These are phyloP conservation scores for Phlyctochytrium arcticum DNA, from an alignment of 192 early-diverging fungal genomes.

Conservation along the genomic window DNA sequence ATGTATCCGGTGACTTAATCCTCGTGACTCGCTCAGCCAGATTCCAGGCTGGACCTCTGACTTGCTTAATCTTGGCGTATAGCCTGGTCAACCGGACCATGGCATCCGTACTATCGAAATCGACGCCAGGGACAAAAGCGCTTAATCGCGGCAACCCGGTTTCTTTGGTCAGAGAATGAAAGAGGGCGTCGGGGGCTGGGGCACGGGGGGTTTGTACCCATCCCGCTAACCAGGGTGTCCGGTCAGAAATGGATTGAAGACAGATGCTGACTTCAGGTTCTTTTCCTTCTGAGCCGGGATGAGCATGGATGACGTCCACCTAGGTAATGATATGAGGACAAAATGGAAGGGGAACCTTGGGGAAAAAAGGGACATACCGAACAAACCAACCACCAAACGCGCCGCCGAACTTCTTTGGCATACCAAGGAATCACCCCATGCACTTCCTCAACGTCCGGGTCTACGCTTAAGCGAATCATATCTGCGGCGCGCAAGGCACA, in stretches of 20 bases:
- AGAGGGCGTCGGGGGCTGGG: slow-evolving; percentile 21
- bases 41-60: slow-evolving; percentile 15
- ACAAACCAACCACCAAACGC: slow-evolving; percentile 20
- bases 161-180: slow-evolving; percentile 1
- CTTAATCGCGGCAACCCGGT: slow-evolving; percentile 7
- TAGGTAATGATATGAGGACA: neutral
- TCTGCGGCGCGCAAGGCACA: neutral
- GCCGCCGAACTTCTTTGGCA: slow-evolving; percentile 9
- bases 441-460: slow-evolving; percentile 28
- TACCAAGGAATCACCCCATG: slow-evolving; percentile 21
- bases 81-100: slow-evolving; percentile 7
- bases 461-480: slow-evolving; percentile 10
- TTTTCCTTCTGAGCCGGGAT: too few relatives aligned
- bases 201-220: slow-evolving; percentile 7
- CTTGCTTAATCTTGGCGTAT: neutral
- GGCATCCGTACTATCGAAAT: slow-evolving; percentile 18
- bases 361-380: slow-evolving; percentile 2
- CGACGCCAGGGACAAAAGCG: slow-evolving; percentile 15
- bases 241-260: slow-evolving; percentile 6
- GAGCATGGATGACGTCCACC: slow-evolving; percentile 9
- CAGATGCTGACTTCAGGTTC: neutral
- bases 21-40: slow-evolving; percentile 1
- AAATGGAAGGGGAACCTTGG: neutral
- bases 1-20: neutral
- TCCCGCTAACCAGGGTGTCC: slow-evolving; percentile 12